Evolutionary conservation across 75 land plant species (phyloP), one percentile per base, ranked within the genome.

Genomic region (Pinus taeda): DNA sequence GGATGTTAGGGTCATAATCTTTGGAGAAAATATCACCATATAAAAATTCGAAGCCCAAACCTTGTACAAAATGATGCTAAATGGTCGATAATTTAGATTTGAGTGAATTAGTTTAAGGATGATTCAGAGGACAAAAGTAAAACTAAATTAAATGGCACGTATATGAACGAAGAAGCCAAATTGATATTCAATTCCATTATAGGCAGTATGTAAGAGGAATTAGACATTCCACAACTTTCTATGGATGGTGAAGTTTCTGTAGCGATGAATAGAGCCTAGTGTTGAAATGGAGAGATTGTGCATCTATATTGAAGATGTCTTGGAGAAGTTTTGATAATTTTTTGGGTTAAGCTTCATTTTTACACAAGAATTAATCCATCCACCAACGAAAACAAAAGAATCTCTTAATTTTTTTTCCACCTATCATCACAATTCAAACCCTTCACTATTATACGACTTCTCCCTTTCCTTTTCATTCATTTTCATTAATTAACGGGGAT

Each of bases 1-100:
- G 53, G 71, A 42, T 21, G 24, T 24, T 69, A 69, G 71, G 71
- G n/a, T 45, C 13, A 21, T 8, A 21, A 67, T 13, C 21, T 69
- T 69, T 42, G 71, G 53, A 69, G 53, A 69, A 65, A 20, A 69
- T 69, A n/a, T 69, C 8, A 69, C 53, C n/a, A 69, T 69, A 39
- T 69, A 69, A 69, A 69, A 42, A 53, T 11, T 6, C 55, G 36
- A 69, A 69, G 24, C 53, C 72, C 21, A 69, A 69, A 42, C 24
- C 55, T 69, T 24, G 26, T 11, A 36, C 72, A 69, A 39, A 53
- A n/a, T 53, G 72, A 22, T 53, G 72, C 53, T 69, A 69, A 69
- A 45, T 69, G 3, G 14, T 39, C 18, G 69, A 69, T 53, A 69
- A 4, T 69, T 42, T 9, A 69, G 6, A n/a, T 11, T 42, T n/a